phyloP scores from a whole-genome alignment of 305 asterid species.

The Fraxinus sp. region DNA sequence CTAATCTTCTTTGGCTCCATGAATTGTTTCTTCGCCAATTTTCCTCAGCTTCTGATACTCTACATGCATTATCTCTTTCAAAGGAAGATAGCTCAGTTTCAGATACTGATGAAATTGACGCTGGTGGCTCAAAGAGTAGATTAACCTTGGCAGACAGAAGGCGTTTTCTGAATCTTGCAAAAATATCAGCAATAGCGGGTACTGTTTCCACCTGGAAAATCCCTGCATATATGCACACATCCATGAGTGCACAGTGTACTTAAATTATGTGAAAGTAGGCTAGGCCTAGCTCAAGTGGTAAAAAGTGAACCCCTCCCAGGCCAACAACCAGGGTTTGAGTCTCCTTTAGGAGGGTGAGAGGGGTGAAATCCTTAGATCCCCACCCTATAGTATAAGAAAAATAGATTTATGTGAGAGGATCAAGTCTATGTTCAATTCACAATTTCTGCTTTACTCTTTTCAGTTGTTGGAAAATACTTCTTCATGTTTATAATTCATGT shows the following conservation, averaged over 20 bases:
- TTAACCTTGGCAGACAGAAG: slow-evolving; percentile 67
- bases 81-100: slow-evolving; percentile 43
- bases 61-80: slow-evolving; percentile 68
- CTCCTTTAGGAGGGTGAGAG: background rate
- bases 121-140: slow-evolving; percentile 29
- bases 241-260: background rate
- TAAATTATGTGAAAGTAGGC: background rate
- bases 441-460: background rate
- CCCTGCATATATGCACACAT: background rate
- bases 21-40: slow-evolving; percentile 80
- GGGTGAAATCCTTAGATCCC: background rate
- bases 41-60: slow-evolving; percentile 77
- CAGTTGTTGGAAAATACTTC: background rate
- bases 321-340: background rate
- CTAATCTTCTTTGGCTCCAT: slow-evolving; percentile 89
- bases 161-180: slow-evolving; percentile 76
- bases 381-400: background rate
- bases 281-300: background rate
- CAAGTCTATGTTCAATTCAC: slow-evolving; percentile 9
- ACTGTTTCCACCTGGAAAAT: slow-evolving; percentile 23
- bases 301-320: background rate
- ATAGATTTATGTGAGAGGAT: background rate
- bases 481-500: background rate
- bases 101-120: slow-evolving; percentile 39
- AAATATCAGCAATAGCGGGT: slow-evolving; percentile 90